Conservation (phyloP, 176 grass and related monocot genomes). For the Avena insularis region DNA sequence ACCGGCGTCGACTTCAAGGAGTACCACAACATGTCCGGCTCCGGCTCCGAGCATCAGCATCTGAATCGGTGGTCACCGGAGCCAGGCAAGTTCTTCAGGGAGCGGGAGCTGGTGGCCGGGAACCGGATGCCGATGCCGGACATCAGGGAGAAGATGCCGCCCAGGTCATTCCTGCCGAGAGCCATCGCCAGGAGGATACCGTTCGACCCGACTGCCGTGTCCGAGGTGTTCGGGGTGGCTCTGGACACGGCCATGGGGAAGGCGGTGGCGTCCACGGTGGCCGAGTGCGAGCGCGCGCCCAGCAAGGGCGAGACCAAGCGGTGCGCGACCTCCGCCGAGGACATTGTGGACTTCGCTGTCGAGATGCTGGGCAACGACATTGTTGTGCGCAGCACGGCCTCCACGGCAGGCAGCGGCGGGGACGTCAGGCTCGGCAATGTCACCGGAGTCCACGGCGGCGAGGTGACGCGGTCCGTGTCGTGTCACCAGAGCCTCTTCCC, state of each 20-base stretch:
- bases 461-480: conserved; percentile 70
- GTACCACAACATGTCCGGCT: conserved; percentile 58
- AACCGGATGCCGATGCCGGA: conserved; percentile 81
- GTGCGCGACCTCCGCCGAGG: conserved; percentile 77
- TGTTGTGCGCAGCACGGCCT: conserved; percentile 73
- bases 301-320: conserved; percentile 75
- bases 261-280: conserved; percentile 67
- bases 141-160: conserved; percentile 76
- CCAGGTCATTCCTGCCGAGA: conserved; percentile 67
- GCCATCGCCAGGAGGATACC: conserved; percentile 61
- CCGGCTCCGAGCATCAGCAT: conserved; percentile 35
- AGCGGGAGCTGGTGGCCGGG: conserved; percentile 60
- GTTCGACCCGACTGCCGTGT: conserved; percentile 50
- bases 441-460: conserved; percentile 56
- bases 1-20: conserved; percentile 60
- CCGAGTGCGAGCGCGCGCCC: conserved; percentile 57
- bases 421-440: conserved; percentile 60
- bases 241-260: conserved; percentile 69
- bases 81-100: conserved; percentile 82
- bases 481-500: conserved; percentile 95
- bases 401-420: conserved; percentile 50
- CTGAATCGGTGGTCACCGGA: conserved; percentile 66
- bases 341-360: conserved; percentile 79
- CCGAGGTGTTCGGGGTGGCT: conserved; percentile 51
- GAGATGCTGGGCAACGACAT: conserved; percentile 75